Conservation (phyloP, 768 basidiomycete species). For the Lentinus brumalis region DNA sequence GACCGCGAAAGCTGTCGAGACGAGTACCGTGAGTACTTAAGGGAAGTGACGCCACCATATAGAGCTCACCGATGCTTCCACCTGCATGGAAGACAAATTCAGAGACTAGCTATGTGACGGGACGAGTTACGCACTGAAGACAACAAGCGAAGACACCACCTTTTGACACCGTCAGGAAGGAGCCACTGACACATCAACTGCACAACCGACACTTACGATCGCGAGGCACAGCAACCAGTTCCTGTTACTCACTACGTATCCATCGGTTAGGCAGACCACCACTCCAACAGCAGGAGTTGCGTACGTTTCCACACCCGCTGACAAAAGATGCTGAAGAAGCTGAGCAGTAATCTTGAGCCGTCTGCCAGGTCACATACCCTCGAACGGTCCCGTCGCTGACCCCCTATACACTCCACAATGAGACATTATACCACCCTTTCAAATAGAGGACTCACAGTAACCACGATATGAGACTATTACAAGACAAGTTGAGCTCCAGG, state of each 20-base stretch:
- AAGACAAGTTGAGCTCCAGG: background rate
- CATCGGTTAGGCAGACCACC: background rate
- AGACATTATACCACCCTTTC: no score
- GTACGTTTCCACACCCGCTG: conserved; percentile 28
- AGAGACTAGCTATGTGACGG: background rate
- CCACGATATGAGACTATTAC: conserved; percentile 9
- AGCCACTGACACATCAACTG: background rate
- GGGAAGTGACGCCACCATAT: no score
- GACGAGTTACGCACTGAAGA: conserved; percentile 12
- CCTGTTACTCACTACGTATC: conserved; percentile 20
- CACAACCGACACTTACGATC: conserved; percentile 21
- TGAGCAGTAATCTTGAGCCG: background rate
- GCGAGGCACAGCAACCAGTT: conserved; percentile 18
- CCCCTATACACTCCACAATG: conserved; percentile 17
- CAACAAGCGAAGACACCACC: conserved; percentile 11
- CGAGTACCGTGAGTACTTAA: background rate
- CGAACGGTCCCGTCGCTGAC: conserved; percentile 28
- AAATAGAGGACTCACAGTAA: conserved; percentile 10
- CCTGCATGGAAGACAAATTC: background rate
- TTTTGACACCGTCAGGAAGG: background rate
- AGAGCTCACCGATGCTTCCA: conserved; percentile 12
- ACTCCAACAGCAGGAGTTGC: conserved; percentile 2
- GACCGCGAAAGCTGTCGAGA: conserved; percentile 5
- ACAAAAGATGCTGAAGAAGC: conserved; percentile 24
- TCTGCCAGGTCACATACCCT: conserved; percentile 17